Percentiles rank a stretch among this genome's conserved stretches.
Conservation (phyloP, 129 eudicot species). For the Gnaphalium uliginosum region DNA sequence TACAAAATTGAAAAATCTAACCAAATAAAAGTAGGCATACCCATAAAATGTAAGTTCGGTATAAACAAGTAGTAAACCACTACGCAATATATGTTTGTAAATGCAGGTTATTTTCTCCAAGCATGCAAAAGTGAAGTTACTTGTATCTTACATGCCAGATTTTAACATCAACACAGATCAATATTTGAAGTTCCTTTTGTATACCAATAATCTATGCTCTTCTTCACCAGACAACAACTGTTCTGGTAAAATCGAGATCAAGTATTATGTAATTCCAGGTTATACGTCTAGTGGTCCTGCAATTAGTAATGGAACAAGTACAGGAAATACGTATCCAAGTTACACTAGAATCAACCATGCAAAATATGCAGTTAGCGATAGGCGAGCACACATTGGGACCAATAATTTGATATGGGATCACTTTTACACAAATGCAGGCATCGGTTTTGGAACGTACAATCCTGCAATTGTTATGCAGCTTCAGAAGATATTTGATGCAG, state of each 20-base stretch:
- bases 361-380: conserved; percentile 66
- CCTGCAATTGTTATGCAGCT: conserved; percentile 68
- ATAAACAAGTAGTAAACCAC: no score
- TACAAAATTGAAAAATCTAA: no score
- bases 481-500: conserved; percentile 79
- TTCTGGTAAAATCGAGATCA: conserved; percentile 71
- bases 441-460: conserved; percentile 73
- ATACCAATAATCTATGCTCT: conserved; percentile 62
- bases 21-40: no score
- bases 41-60: neutral
- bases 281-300: conserved; percentile 74
- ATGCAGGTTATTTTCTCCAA: conserved; percentile 64
- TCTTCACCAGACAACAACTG: conserved; percentile 68
- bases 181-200: conserved; percentile 71
- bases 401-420: conserved; percentile 75
- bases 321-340: conserved; percentile 58
- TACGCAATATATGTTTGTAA: neutral
- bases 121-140: conserved; percentile 72
- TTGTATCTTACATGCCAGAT: conserved; percentile 80
- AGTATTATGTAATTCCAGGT: conserved; percentile 72
- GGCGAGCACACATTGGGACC: conserved; percentile 69
- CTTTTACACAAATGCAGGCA: conserved; percentile 63
- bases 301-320: conserved; percentile 46
- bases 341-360: conserved; percentile 67
- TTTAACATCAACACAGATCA: conserved; percentile 60